Conservation (phyloP, 78 protist species). For the Monosiga brevicollis region DNA sequence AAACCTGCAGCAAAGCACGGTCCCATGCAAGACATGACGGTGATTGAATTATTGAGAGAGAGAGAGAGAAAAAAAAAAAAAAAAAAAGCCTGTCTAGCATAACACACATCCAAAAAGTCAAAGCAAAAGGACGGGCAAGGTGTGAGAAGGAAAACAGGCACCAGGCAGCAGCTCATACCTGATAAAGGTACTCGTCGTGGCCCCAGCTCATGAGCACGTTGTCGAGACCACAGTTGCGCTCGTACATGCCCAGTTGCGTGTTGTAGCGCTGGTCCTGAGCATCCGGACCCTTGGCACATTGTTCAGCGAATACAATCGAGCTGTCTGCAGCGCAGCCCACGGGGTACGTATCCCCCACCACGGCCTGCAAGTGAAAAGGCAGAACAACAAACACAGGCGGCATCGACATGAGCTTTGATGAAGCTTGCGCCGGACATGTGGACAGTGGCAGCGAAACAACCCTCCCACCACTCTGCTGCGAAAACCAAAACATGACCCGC, state of each 20-base stretch:
- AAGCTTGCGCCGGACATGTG: too few species aligned
- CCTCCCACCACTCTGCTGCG: too few species aligned
- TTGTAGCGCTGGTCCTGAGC: conserved; percentile 23
- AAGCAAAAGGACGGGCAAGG: too few species aligned
- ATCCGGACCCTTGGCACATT: conserved; percentile 49
- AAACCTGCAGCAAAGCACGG: conserved; percentile 47
- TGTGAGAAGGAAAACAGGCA: too few species aligned
- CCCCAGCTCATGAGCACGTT: conserved; percentile 75
- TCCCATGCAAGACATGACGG: background rate
- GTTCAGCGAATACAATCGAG: conserved; percentile 47
- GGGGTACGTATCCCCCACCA: conserved; percentile 83
- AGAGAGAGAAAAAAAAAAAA: background rate
- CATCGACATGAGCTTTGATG: too few species aligned
- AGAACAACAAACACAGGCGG: too few species aligned
- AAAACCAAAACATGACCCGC: too few species aligned
- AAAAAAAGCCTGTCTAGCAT: background rate
- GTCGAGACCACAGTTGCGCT: conserved; percentile 54
- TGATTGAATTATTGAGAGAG: background rate
- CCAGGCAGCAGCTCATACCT: too few species aligned
- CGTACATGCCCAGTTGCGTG: conserved; percentile 58
- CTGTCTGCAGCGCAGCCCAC: conserved; percentile 55
- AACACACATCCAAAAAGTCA: background rate
- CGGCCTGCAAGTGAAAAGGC: too few species aligned
- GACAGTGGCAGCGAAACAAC: too few species aligned
- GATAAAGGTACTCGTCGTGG: conserved; percentile 64